Percentiles rank a stretch among this genome's conserved stretches.
Conservation (phyloP, 2,329 filamentous ascomycete species). For the Cladorrhinum sp. region DNA sequence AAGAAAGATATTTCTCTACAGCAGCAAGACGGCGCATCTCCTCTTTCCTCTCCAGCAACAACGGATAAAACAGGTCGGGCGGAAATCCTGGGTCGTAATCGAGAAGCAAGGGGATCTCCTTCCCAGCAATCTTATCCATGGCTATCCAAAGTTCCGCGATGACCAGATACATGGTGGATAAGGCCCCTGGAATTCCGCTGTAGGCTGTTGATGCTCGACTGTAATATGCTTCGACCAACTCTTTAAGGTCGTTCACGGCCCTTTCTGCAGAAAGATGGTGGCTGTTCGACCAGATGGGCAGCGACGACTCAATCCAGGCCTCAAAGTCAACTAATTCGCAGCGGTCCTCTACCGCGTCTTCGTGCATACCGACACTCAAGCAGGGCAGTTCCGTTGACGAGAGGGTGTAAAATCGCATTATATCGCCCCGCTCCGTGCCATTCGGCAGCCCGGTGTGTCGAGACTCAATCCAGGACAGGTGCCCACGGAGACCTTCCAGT, state of each 20-base stretch:
- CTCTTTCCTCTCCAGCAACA: conserved; percentile 14
- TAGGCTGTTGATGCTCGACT: conserved; percentile 5
- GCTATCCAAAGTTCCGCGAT: conserved; percentile 24
- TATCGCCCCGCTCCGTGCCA: conserved; percentile 14
- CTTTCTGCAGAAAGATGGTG: neutral
- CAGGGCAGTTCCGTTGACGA: neutral
- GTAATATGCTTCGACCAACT: conserved; percentile 12
- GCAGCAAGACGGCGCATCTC: conserved; percentile 15
- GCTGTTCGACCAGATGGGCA: conserved; percentile 10
- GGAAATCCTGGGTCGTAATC: conserved; percentile 22
- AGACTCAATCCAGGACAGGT: conserved; percentile 17
- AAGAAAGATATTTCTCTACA: conserved; percentile 16
- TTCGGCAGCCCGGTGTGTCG: neutral
- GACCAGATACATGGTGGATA: conserved; percentile 21
- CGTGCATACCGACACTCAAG: neutral
- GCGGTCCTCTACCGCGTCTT: neutral
- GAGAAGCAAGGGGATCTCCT: conserved; percentile 14
- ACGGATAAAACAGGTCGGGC: neutral
- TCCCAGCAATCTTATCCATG: conserved; percentile 21
- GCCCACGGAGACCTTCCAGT: neutral
- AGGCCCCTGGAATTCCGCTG: conserved; percentile 13
- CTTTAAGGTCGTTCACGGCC: conserved; percentile 1
- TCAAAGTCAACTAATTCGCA: conserved; percentile 20
- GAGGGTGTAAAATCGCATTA: neutral
- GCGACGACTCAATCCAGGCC: conserved; percentile 17